Conservation (phyloP, 441 rosid species). For the Macaranga tanarius region DNA sequence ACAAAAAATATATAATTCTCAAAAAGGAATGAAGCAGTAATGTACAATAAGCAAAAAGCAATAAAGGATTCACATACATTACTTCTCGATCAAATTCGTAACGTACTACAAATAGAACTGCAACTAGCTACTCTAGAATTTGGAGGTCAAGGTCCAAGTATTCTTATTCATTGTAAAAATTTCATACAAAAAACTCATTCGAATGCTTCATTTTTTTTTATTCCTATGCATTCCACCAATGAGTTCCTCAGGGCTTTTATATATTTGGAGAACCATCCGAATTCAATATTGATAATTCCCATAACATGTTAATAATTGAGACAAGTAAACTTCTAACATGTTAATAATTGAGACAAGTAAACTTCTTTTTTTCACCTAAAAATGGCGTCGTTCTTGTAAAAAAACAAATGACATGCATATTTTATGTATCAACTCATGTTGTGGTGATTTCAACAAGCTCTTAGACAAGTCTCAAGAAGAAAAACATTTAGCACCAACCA, state of each 20-base stretch:
- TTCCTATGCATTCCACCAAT: neutral
- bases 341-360: neutral
- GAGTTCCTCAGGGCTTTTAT: neutral
- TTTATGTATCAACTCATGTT: neutral
- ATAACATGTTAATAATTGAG: neutral
- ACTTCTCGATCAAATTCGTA: too few species aligned
- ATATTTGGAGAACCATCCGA: neutral
- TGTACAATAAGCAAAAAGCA: neutral
- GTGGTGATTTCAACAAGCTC: neutral
- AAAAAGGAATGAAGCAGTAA: neutral
- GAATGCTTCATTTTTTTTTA: neutral
- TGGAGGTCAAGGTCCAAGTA: neutral
- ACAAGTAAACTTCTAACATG: neutral
- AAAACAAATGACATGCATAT: neutral
- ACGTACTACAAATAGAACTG: neutral
- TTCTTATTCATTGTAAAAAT: neutral
- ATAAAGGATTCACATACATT: neutral
- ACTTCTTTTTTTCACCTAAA: conserved; percentile 5
- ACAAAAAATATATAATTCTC: neutral
- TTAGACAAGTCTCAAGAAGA: neutral
- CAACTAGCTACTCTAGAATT: neutral
- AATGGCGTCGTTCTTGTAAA: neutral
- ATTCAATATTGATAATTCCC: neutral
- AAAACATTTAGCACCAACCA: neutral
- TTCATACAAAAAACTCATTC: neutral